phyloP scores from a whole-genome alignment of 352 stramenopile genomes.

The Globisporangium irregulare region DNA sequence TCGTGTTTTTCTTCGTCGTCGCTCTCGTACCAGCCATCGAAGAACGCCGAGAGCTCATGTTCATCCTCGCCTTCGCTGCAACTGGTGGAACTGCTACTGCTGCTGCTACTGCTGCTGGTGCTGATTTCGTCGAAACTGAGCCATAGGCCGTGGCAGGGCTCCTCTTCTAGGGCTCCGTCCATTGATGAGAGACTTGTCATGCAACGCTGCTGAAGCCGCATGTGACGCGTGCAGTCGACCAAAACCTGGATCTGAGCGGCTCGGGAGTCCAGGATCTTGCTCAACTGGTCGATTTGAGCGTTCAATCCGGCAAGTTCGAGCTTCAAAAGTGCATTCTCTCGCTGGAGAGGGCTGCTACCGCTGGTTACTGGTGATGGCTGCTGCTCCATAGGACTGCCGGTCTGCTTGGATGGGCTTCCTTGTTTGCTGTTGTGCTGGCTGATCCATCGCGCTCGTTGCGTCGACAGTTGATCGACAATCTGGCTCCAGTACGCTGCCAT shows the following conservation, averaged over 20 bases:
- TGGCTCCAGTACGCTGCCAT: conserved; percentile 17
- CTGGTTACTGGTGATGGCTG: background rate
- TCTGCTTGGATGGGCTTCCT: background rate
- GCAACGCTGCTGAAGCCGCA: conserved; percentile 4
- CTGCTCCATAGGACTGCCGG: background rate
- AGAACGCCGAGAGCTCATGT: conserved; percentile 7
- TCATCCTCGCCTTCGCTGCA: background rate
- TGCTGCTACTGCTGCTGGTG: background rate
- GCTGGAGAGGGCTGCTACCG: background rate
- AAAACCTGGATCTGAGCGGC: conserved; percentile 12
- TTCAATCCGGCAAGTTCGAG: conserved; percentile 3
- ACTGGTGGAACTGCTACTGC: background rate
- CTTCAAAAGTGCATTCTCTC: conserved; percentile 12
- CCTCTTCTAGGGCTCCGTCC: background rate
- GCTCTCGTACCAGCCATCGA: conserved; percentile 5
- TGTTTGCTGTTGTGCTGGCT: background rate
- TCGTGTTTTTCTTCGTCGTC: background rate
- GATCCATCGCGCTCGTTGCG: conserved; percentile 11
- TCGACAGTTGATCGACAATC: conserved; percentile 4
- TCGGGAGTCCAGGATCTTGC: background rate
- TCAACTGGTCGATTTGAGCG: background rate
- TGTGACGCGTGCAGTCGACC: conserved; percentile 2
- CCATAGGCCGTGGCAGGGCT: background rate
- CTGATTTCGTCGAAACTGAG: background rate
- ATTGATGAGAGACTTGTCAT: conserved; percentile 13